Conservation (phyloP, 1,284 basidiomycete species). For the Tremellales sp. region DNA sequence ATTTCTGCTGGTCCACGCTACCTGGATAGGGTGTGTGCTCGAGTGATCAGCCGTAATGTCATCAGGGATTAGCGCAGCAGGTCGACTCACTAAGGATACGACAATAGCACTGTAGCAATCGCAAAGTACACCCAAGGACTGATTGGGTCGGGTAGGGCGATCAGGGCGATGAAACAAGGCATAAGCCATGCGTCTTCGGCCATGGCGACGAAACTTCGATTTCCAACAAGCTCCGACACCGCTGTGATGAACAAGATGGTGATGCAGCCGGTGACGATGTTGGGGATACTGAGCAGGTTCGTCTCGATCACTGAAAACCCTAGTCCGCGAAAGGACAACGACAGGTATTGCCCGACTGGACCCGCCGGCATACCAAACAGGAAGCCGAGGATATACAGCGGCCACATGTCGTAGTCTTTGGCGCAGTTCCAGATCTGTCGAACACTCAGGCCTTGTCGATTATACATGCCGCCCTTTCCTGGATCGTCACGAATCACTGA, state of each 20-base stretch:
- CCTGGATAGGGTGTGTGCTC: slow-evolving; percentile 20
- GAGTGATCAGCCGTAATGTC: too few species aligned
- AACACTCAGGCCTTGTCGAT: slow-evolving; percentile 61
- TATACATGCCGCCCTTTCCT: slow-evolving; percentile 61
- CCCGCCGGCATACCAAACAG: slow-evolving; percentile 49
- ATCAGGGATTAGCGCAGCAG: too few species aligned
- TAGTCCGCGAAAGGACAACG: slow-evolving; percentile 58
- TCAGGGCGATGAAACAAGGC: slow-evolving; percentile 28
- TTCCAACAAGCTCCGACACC: slow-evolving; percentile 17
- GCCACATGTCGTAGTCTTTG: slow-evolving; percentile 55
- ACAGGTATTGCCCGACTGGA: slow-evolving; percentile 59
- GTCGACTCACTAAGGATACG: slow-evolving; percentile 17
- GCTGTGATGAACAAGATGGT: slow-evolving; percentile 32
- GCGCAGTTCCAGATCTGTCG: slow-evolving; percentile 58
- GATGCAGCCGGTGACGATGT: slow-evolving; percentile 44
- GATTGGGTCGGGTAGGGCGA: slow-evolving; percentile 6
- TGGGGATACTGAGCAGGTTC: slow-evolving; percentile 58
- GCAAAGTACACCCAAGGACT: slow-evolving; percentile 23
- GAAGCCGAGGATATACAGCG: slow-evolving; percentile 38
- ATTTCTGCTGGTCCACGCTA: slow-evolving; percentile 15
- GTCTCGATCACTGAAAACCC: slow-evolving; percentile 61
- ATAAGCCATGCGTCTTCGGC: slow-evolving; percentile 24
- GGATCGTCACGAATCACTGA: slow-evolving; percentile 49
- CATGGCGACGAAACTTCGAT: slow-evolving; percentile 17
- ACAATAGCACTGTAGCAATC: slow-evolving; percentile 15